Evolutionary conservation across 192 early-diverging fungal genomes (phyloP), one percentile per base, ranked within the genome.

Genomic region (Backusella luteola): DNA sequence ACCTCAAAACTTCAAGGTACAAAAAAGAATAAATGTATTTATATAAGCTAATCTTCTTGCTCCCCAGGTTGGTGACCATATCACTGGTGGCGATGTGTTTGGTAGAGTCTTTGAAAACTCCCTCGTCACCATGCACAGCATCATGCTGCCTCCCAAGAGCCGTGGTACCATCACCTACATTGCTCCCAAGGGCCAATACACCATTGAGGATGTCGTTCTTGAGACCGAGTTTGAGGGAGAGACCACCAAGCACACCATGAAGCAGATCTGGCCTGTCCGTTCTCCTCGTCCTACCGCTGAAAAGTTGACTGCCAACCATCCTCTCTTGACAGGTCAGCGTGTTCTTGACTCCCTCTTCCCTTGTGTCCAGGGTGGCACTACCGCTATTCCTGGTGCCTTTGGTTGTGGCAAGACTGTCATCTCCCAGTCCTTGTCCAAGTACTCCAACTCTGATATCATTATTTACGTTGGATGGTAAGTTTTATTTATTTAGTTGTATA

Each of bases 381-480:
- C 97, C 9, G 97, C 97, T 49, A 99, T 99, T 86, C 98, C 98
- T 17, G 98, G 98, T 69, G 98, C 98, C 72, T 99, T 99, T 79
- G 98, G 98, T 63, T 99, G 98, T 84, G 98, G 98, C 44, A 99
- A 99, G 89, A 99, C 98, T 66, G 98, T 99, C 69, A 99, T 99
- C 89, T 99, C 97, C 12, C 98, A 99, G 87, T 94, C 98, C 4
- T 85, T 99, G 74, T 98, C 98, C 66, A 99, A 99, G 83, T 99
- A 97, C 89, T 99, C 98, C 76, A 99, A 99, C 91, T 99, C 97
- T 52, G 97, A 99, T 83, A 90, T 99, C 69, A 99, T 99, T 84
- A 94, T 99, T 74, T 99, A 99, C 77, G 97, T 99, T 69, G 98
- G 98, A 36, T 94, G 89, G 83, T 84, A 92, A 87, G 79, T 90